Percentiles rank a stretch among this genome's conserved stretches.
Evolutionary conservation across 129 eudicot species (phyloP).

Genomic region (Apium graveolens): DNA sequence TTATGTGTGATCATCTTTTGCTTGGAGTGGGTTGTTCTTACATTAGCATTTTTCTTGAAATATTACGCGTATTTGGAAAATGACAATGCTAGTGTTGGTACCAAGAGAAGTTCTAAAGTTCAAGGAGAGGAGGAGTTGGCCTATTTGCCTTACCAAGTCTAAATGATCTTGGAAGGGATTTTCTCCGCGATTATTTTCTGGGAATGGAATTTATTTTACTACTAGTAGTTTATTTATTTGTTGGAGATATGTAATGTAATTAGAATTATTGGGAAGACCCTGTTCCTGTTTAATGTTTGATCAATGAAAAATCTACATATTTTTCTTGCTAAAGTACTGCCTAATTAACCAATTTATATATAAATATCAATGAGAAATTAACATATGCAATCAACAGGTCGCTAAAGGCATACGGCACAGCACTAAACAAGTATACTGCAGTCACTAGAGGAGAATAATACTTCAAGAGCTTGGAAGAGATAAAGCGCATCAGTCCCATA

Average conservation of each 20-base stretch:
- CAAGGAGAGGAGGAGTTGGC: constrained; percentile 25
- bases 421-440: no score
- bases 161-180: not conserved
- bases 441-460: no score
- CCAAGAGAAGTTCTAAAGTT: constrained; percentile 11
- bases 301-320: not conserved
- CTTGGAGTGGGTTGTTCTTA: constrained; percentile 42
- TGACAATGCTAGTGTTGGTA: not conserved
- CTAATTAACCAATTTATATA: no score
- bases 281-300: not conserved
- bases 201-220: no score
- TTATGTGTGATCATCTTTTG: constrained; percentile 52
- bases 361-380: no score
- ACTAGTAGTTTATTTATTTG: no score
- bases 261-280: not conserved
- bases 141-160: constrained; percentile 8
- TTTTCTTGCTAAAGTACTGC: not conserved
- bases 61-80: constrained; percentile 26
- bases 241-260: not conserved
- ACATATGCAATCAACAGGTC: no score
- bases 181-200: not conserved
- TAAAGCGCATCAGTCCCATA: no score
- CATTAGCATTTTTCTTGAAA: constrained; percentile 32
- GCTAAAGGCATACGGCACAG: no score
- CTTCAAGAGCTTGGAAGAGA: no score